Percentiles rank a stretch among this genome's conserved stretches.
Conservation (phyloP, 805 yeast species). For the Metschnikowia cubensis region DNA sequence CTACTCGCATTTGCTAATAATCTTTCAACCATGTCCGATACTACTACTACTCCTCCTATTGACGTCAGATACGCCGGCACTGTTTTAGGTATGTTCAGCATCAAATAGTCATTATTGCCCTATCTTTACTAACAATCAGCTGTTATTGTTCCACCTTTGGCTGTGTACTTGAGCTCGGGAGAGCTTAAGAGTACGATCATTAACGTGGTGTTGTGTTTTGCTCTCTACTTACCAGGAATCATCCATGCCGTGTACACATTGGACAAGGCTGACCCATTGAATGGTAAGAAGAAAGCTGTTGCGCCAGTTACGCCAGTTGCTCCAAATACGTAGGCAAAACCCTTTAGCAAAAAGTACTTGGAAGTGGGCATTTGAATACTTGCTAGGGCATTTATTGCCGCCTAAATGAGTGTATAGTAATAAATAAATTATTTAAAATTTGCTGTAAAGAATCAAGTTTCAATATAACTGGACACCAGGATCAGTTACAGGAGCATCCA, state of each 20-base stretch:
- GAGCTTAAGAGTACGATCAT: background rate
- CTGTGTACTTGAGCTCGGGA: slow-evolving; percentile 2
- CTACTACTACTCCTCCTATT: background rate
- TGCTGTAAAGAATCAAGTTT: background rate
- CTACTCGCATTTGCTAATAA: background rate
- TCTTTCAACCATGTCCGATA: background rate
- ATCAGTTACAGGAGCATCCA: too few species aligned
- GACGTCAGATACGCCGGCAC: slow-evolving; percentile 5
- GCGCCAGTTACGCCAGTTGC: too few species aligned
- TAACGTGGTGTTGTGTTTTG: slow-evolving; percentile 2
- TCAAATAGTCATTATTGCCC: background rate
- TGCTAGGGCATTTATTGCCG: background rate
- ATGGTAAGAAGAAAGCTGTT: background rate
- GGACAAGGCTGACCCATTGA: background rate
- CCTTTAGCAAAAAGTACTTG: background rate
- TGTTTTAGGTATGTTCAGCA: background rate
- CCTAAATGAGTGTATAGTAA: slow-evolving; percentile 3
- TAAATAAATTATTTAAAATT: background rate
- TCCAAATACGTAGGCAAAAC: too few species aligned
- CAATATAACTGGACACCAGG: too few species aligned
- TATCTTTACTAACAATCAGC: background rate
- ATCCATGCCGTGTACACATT: slow-evolving; percentile 1
- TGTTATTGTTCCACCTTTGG: slow-evolving; percentile 2
- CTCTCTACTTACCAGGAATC: slow-evolving; percentile 1
- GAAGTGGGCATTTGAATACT: background rate